Evolutionary conservation across 805 yeast species (phyloP).

Genomic region (Ascoidea asiatica): DNA sequence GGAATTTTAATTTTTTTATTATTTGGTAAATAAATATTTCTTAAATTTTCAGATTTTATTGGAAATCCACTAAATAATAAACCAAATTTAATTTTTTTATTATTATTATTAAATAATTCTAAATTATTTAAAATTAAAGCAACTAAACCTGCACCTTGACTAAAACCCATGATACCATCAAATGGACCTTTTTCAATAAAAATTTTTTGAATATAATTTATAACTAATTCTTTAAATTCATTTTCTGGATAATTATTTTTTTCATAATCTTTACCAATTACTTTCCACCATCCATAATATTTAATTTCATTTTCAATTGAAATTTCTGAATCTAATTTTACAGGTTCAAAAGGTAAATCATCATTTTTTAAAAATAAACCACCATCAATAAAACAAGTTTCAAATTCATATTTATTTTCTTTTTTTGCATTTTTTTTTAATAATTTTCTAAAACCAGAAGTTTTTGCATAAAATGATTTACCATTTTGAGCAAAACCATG

Average conservation of each 20-base stretch:
- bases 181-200: conserved; percentile 65
- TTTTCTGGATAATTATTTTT: conserved; percentile 16
- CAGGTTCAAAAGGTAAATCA: conserved; percentile 61
- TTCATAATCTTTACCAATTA: conserved; percentile 24
- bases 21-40: conserved; percentile 18
- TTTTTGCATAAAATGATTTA: conserved; percentile 70
- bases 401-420: conserved; percentile 40
- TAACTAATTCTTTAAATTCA: conserved; percentile 29
- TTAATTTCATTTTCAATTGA: conserved; percentile 22
- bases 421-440: conserved; percentile 26
- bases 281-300: conserved; percentile 69
- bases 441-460: conserved; percentile 77
- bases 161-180: conserved; percentile 80
- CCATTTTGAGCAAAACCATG: conserved; percentile 90
- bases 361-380: conserved; percentile 53
- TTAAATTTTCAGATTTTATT: conserved; percentile 24
- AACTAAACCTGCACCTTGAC: conserved; percentile 88
- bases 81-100: conserved; percentile 52
- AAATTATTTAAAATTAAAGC: conserved; percentile 55
- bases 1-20: conserved; percentile 19
- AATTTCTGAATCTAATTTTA: conserved; percentile 33
- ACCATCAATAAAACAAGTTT: conserved; percentile 67
- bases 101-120: conserved; percentile 33
- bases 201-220: conserved; percentile 33
- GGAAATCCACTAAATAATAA: conserved; percentile 61